Evolutionary conservation across 768 basidiomycete species (phyloP), one percentile per base, ranked within the genome.

Genomic region (Amylocystis lapponica): DNA sequence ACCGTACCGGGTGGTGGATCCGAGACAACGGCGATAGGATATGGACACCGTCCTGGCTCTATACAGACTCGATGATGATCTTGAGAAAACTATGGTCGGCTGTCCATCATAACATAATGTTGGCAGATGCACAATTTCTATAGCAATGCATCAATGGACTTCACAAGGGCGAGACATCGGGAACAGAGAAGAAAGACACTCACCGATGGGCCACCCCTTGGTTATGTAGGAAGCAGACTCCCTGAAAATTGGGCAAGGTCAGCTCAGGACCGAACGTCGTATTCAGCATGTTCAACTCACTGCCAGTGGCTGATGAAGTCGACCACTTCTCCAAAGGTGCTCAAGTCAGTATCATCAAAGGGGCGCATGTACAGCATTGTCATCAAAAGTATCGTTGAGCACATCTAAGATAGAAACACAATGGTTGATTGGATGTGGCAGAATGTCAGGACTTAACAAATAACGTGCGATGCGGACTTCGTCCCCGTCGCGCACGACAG

Each of bases 51-150:
- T n/a, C 16, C 20, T 2, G 35, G 23, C 30, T 33, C n/a, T 4
- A 16, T 0, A 29, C 25, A 2, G 5, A 49, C 34, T 9, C 52
- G 53, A 40, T 56, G 57, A 30, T 46, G 56, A 3, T 52, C 56
- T 11, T 39, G 14, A 2, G 58, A 54, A 39, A 36, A 56, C 11
- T 57, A 11, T 1, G 40, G 27, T 4, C 17, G 36, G 4, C 49
- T 45, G 31, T 57, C 56, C 50, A 59, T 50, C 48, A 56, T 46
- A 16, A n/a, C n/a, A n/a, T n/a, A 22, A 57, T 25, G 27, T 53
- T 59, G 14, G 41, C 43, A 14, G 32, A 22, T 1, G 51, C 38
- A 30, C 52, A 50, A 36, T 59, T 55, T 1, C 57, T 58, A 25
- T n/a, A n/a, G n/a, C n/a, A n/a, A n/a, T n/a, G 11, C 1, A 12